Evolutionary conservation across 1,284 basidiomycete species (phyloP).

Genomic region (Earliella scabrosa): DNA sequence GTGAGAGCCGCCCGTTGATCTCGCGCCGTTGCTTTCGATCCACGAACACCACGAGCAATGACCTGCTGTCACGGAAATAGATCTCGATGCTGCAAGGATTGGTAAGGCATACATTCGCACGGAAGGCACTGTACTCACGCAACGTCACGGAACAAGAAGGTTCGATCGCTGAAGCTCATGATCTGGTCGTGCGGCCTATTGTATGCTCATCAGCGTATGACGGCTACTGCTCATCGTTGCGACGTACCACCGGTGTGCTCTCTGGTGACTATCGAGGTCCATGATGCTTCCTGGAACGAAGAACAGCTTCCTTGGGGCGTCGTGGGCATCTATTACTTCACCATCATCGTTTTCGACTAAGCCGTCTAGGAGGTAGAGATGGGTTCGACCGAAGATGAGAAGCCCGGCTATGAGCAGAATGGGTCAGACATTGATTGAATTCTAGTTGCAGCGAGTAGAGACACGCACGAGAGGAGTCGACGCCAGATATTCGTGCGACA

Average conservation of each 20-base stretch:
- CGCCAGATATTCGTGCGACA: constrained; percentile 84
- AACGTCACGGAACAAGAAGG: constrained; percentile 89
- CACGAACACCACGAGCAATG: constrained; percentile 79
- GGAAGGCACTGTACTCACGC: constrained; percentile 56
- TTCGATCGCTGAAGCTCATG: constrained; percentile 78
- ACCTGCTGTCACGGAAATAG: constrained; percentile 89
- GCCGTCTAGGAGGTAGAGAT: constrained; percentile 92
- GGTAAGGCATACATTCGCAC: constrained; percentile 2
- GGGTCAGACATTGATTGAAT: neutral
- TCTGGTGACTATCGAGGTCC: constrained; percentile 76
- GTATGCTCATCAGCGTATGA: neutral
- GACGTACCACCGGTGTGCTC: constrained; percentile 77
- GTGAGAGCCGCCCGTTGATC: constrained; percentile 64
- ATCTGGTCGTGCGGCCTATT: constrained; percentile 83
- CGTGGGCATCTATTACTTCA: constrained; percentile 87
- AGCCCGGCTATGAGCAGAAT: constrained; percentile 65
- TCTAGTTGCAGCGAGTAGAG: neutral
- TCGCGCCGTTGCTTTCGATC: constrained; percentile 69
- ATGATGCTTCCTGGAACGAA: constrained; percentile 86
- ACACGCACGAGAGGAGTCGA: constrained; percentile 82
- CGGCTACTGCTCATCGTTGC: neutral
- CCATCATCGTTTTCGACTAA: constrained; percentile 88
- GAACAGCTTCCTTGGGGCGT: constrained; percentile 83
- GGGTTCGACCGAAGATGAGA: constrained; percentile 83
- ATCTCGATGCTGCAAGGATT: constrained; percentile 71